Percentiles rank a stretch among this genome's conserved stretches.
phyloP scores from a whole-genome alignment of 2,329 filamentous ascomycete genomes.

The Ascochyta viciae-villosae region DNA sequence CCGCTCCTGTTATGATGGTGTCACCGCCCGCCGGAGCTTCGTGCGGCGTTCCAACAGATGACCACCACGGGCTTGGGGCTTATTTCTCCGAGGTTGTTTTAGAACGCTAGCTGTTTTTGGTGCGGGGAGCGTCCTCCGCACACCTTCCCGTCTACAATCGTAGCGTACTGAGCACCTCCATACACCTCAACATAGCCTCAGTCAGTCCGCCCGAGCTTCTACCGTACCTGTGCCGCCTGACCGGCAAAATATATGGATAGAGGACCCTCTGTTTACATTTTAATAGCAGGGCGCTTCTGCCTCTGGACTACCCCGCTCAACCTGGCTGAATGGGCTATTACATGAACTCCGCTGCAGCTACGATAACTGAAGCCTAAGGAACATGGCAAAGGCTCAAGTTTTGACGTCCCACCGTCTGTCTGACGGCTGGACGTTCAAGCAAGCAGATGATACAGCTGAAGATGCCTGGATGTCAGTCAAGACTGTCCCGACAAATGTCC shows the following conservation, averaged over 20 bases:
- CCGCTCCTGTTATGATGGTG: slow-evolving; percentile 11
- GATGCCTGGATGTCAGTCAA: slow-evolving; percentile 54
- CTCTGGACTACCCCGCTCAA: slow-evolving; percentile 13
- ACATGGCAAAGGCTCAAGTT: slow-evolving; percentile 37
- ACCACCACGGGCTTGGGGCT: not conserved
- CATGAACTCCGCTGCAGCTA: not conserved
- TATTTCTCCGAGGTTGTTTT: not conserved
- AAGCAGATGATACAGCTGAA: slow-evolving; percentile 50
- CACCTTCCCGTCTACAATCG: not conserved
- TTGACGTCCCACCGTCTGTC: slow-evolving; percentile 43
- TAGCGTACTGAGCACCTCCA: slow-evolving; percentile 6
- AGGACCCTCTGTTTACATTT: slow-evolving; percentile 7
- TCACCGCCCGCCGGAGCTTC: slow-evolving; percentile 3
- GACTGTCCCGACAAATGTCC: slow-evolving; percentile 56
- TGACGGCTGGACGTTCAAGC: slow-evolving; percentile 56
- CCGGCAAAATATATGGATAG: slow-evolving; percentile 9
- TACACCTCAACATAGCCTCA: slow-evolving; percentile 9
- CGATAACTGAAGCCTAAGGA: slow-evolving; percentile 5
- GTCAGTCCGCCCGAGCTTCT: slow-evolving; percentile 10
- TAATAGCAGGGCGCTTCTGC: slow-evolving; percentile 5
- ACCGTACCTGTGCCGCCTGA: slow-evolving; percentile 12
- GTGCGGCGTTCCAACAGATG: not conserved
- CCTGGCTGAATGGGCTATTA: not conserved
- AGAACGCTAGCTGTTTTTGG: slow-evolving; percentile 2
- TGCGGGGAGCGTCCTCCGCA: slow-evolving; percentile 10